Conservation (phyloP, 164 flowering plant genomes). For the Tetracentron sinense region DNA sequence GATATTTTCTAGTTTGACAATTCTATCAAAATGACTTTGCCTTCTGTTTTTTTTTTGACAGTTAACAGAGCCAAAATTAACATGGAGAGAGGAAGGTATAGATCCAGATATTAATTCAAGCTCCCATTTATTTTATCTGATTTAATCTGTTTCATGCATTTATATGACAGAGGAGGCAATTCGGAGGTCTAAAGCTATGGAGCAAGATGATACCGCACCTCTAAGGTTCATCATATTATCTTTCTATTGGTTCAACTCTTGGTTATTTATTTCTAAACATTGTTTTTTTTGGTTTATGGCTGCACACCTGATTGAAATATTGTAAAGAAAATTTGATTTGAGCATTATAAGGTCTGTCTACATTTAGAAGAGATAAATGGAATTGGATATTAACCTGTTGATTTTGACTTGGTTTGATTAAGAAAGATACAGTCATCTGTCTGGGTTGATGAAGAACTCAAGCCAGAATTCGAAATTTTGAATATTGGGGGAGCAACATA, state of each 20-base stretch:
- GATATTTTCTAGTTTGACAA: too few species aligned
- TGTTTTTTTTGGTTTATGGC: not conserved
- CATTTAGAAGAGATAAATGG: not conserved
- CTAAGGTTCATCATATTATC: conserved; percentile 51
- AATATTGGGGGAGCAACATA: not conserved
- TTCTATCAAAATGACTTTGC: too few species aligned
- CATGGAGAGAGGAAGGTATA: conserved; percentile 77
- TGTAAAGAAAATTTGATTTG: too few species aligned
- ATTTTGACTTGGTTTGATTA: not conserved
- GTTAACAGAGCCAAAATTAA: conserved; percentile 59
- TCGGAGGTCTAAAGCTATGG: conserved; percentile 73
- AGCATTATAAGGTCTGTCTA: not conserved
- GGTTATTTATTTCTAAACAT: not conserved
- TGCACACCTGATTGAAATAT: not conserved
- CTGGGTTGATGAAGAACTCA: not conserved
- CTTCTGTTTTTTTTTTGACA: conserved; percentile 25
- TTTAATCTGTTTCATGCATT: not conserved
- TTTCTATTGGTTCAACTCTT: not conserved
- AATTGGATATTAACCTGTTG: not conserved
- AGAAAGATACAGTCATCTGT: not conserved
- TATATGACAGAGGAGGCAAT: conserved; percentile 63
- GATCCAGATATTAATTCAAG: not conserved
- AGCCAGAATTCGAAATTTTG: not conserved
- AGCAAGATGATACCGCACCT: conserved; percentile 42
- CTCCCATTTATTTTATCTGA: not conserved